Base-by-base conservation (phyloP, 805 yeast species). In the Ogataea paraovalis region DNA sequence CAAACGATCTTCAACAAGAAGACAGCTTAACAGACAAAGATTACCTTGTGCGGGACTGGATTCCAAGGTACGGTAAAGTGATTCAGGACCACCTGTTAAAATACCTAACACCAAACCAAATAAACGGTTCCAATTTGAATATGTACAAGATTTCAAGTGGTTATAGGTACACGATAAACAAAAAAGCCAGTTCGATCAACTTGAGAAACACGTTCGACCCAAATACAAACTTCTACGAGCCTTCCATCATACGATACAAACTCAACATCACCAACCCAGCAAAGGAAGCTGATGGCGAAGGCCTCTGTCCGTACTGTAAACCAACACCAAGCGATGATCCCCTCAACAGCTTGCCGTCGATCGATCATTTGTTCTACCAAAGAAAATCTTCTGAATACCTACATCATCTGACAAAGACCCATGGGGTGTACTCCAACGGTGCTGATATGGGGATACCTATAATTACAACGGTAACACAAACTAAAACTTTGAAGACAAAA, bases 391-490 rank as follows among this genome's bases (percentile, higher is more conserved):
- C 62, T 5, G 56, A 53, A 13, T 60, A 60, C 37, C 43, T 60
- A 21, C 64, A 60, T 33, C 64, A 60, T 46, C 47, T 60, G 20
- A 57, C 61, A 20, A 60, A 58, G 39, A 57, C 53, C 30, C 64
- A 60, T 39, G 64, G 64, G 8, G 57, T 60, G n/a, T 55, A 52
- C 46, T 53, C 61, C 39, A 57, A 54, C 34, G 62, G 62, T 12
- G 47, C 51, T 19, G 48, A 43, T 12, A 52, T 60, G 49, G 57
- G 58, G 2, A 22, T 44, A 1, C 62, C 64, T 7, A 25, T 46
- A 16, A 34, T 50, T 19, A 62, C 60, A 2, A 23, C 53, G 32
- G 61, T 55, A 3, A 40, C 41, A n/a, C 58, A 59, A 37, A 45
- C 46, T 19, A 53, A 49, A 45, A 49, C 43, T 25, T 48, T 50